These are phyloP conservation scores for Tricholoma hemisulphureum DNA, from an alignment of 768 basidiomycete species.

Conservation along the genomic window DNA sequence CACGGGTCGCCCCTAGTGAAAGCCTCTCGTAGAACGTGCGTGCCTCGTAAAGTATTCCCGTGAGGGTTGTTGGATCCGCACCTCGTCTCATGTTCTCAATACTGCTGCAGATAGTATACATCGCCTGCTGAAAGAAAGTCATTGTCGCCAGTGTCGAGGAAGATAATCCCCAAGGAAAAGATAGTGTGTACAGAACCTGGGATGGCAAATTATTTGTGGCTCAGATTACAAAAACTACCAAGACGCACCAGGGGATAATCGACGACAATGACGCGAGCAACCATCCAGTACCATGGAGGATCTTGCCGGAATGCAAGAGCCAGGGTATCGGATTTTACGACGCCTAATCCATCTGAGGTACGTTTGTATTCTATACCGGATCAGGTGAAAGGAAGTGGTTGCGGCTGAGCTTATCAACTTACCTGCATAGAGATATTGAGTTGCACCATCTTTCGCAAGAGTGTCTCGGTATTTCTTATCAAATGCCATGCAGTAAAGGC, in stretches of 20 bases:
- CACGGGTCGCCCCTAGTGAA: background rate
- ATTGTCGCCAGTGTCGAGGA: constrained; percentile 31
- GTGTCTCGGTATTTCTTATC: constrained; percentile 31
- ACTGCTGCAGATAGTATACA: constrained; percentile 1
- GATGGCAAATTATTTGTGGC: background rate
- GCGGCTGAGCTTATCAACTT: background rate
- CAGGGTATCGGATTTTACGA: constrained; percentile 27
- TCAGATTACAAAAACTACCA: background rate
- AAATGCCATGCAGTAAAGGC: constrained; percentile 40
- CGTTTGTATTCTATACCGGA: constrained; percentile 33
- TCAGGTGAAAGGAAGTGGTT: background rate
- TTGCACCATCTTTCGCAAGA: constrained; percentile 37
- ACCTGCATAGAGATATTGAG: constrained; percentile 32
- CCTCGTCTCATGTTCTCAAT: constrained; percentile 15
- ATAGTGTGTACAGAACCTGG: constrained; percentile 24
- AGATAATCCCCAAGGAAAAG: constrained; percentile 21
- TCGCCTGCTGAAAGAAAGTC: constrained; percentile 34
- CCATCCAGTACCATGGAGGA: constrained; percentile 40
- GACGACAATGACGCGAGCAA: constrained; percentile 25
- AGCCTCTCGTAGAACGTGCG: background rate
- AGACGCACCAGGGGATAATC: constrained; percentile 36
- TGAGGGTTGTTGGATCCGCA: background rate
- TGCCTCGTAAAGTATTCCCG: background rate
- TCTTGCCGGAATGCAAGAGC: constrained; percentile 28
- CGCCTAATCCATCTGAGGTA: constrained; percentile 29